Evolutionary conservation across 2,329 filamentous ascomycete genomes (phyloP), one percentile per base, ranked within the genome.

Genomic region (Fusarium tanahbumbuense): DNA sequence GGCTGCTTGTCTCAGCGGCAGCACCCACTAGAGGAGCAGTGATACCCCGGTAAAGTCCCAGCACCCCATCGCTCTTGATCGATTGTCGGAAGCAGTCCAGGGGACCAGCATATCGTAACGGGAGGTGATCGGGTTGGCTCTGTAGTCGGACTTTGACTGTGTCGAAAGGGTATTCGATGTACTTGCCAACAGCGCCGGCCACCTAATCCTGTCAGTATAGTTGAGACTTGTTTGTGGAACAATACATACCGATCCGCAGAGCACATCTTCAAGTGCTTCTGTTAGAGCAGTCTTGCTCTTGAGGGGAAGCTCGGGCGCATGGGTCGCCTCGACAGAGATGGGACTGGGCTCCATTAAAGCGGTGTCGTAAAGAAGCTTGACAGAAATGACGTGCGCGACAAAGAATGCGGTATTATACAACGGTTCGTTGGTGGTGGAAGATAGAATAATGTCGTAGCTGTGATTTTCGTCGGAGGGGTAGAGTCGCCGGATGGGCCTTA

Each of bases 161-260:
- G 82, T 99, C 96, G 82, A 99, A 99, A 25, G 96, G 96, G 79
- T 98, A 99, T 80, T 99, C 96, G 77, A 99, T 95, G 79, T 95
- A 93, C 84, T 98, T 99, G 68, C 95, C 95, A 37, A 93, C 90
- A 64, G 97, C 89, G 65, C 96, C 96, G 58, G 95, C 94, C 63
- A 88, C 80, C 92, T 94, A 70, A 27, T 45, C 11, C 27, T 9
- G 53, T 68, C 54, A 68, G 56, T 28, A 61, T 25, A 13, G 3
- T 20, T 22, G 34, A 20, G 18, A 25, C 13, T 18, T 32, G 8
- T 5, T 37, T 6, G 9, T 41, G 6, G 1, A 27, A 52, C 58
- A 53, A 20, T 64, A 81, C 90, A 79, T 81, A 94, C 89, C 63
- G 95, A 98, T 78, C 96, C 96, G 79, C 93, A 98, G 13, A 91